Percentiles rank a stretch among this genome's conserved stretches.
Conservation (phyloP, 345 rosid species). For the Stellera chamaejasme region DNA sequence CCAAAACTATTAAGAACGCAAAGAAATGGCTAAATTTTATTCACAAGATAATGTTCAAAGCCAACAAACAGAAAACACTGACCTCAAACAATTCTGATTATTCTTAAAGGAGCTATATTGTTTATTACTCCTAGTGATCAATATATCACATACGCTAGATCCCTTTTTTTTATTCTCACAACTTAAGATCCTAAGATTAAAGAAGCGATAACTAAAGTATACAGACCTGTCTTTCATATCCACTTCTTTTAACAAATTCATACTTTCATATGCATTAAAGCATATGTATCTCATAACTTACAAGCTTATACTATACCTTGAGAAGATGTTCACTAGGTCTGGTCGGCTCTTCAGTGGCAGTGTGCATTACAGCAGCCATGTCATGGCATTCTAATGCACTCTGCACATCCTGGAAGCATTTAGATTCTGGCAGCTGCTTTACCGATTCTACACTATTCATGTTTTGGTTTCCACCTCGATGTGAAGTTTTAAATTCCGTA, state of each 20-base stretch:
- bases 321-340: slow-evolving; percentile 17
- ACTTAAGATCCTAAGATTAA: slow-evolving; percentile 18
- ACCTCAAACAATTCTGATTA: not conserved
- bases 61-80: not conserved
- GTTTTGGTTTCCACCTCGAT: slow-evolving; percentile 29
- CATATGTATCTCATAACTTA: slow-evolving; percentile 5
- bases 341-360: slow-evolving; percentile 16
- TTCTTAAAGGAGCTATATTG: slow-evolving; percentile 3
- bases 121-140: slow-evolving; percentile 17
- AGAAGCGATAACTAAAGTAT: slow-evolving; percentile 16
- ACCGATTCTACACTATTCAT: slow-evolving; percentile 17
- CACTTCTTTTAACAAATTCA: slow-evolving; percentile 24
- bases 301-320: slow-evolving; percentile 20
- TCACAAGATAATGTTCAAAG: not conserved
- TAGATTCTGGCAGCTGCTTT: slow-evolving; percentile 7
- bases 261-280: slow-evolving; percentile 2
- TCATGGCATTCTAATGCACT: slow-evolving; percentile 20
- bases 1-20: too few relatives aligned
- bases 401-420: slow-evolving; percentile 12
- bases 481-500: slow-evolving; percentile 40
- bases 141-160: slow-evolving; percentile 13
- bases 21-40: too few relatives aligned
- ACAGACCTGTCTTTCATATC: slow-evolving; percentile 15
- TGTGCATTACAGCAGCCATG: slow-evolving; percentile 23
- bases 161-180: too few relatives aligned